Conservation (phyloP, 148 eudicot species). For the Polygonum aviculare region DNA sequence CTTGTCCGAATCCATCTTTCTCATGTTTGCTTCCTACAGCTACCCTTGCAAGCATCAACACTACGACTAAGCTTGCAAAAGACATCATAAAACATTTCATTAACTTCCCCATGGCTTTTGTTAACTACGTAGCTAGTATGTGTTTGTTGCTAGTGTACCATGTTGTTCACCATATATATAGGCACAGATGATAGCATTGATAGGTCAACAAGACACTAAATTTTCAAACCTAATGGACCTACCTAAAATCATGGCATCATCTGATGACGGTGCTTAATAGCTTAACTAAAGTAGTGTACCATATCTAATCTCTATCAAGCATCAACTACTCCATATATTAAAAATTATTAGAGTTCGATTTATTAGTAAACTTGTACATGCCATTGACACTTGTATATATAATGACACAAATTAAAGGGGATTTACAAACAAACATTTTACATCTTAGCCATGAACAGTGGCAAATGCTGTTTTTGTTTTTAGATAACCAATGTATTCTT, state of each 20-base stretch:
- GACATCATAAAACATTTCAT: background rate
- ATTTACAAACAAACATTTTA: too few species aligned
- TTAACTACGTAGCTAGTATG: background rate
- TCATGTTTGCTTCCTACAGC: background rate
- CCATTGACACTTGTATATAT: too few species aligned
- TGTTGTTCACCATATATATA: background rate
- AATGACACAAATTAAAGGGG: too few species aligned
- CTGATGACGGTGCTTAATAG: background rate
- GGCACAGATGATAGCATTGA: background rate
- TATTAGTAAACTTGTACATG: background rate
- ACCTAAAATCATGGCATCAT: background rate
- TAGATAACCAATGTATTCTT: too few species aligned
- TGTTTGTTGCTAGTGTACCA: background rate
- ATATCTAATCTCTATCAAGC: background rate
- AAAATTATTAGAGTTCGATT: background rate
- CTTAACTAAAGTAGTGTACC: background rate
- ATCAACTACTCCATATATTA: background rate
- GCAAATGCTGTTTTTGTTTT: too few species aligned
- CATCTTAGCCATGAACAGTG: too few species aligned
- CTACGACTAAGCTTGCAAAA: conserved; percentile 5
- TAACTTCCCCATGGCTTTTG: conserved; percentile 1
- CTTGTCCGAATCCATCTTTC: background rate
- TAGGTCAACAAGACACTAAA: background rate
- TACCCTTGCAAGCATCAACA: background rate
- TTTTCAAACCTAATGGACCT: background rate